Evolutionary conservation across 257 asterid species (phyloP), one percentile per base, ranked within the genome.

Genomic region (Phtheirospermum japonicum): DNA sequence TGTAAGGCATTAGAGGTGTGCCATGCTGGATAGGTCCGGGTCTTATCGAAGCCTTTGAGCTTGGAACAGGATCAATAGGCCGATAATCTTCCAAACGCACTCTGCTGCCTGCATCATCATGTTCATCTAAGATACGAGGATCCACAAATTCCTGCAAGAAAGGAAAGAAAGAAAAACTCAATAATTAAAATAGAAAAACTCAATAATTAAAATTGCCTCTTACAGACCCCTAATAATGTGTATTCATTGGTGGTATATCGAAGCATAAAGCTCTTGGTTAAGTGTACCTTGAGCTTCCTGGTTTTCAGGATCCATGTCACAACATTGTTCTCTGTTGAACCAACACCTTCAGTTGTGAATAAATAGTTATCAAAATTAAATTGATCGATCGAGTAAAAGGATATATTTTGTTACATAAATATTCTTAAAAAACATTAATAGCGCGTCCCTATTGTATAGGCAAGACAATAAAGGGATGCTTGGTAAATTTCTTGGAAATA

Each of bases 1-100:
- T 81, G 56, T 73, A 85, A 32, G 98, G 98, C 85, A 79, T 73
- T 20, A 88, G 79, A 51, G 98, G 98, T 65, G 95, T 78, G 7
- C 88, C 94, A 37, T 91, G 98, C 64, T 85, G 92, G 65, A 91
- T 76, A 2, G 96, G 94, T 39, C 88, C 89, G 0, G 77, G 96
- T 63, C 90, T 72, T 59, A 88, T 61, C 2, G 85, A 76, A 12
- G 87, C 83, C 74, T 85, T 88, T 33, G 91, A 82, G 67, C 77
- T 91, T 3, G 98, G 96, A 32, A 71, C 88, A 31, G 95, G 98
- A 73, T 88, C 83, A 0, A 88, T 76, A 0, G 89, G 92, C 2
- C 88, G 77, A 17, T 91, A 91, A 57, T 91, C 96, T 32, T 91
- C 90, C 69, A 86, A 65, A 59, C 46, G 63, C 16, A 73, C n/a